Evolutionary conservation across 345 rosid species (phyloP).

Genomic region (Dipteronia sinensis): DNA sequence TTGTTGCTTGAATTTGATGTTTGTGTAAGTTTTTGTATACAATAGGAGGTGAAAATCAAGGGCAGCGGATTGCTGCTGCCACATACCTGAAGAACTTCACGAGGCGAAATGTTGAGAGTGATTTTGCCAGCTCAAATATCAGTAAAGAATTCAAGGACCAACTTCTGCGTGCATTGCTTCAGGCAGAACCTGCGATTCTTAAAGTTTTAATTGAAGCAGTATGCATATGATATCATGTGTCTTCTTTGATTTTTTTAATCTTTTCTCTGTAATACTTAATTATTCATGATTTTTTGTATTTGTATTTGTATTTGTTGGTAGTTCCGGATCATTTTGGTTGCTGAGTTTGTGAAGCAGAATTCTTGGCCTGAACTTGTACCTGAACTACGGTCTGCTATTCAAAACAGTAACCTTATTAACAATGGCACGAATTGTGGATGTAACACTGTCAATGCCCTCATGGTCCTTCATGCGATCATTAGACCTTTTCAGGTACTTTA

Average conservation of each 20-base stretch:
- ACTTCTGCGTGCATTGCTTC: constrained; percentile 65
- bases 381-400: constrained; percentile 59
- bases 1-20: constrained; percentile 1
- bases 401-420: constrained; percentile 54
- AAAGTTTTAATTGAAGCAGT: constrained; percentile 84
- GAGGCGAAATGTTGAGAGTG: constrained; percentile 45
- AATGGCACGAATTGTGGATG: constrained; percentile 38
- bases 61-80: constrained; percentile 77
- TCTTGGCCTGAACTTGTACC: constrained; percentile 83
- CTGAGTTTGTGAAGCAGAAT: constrained; percentile 69
- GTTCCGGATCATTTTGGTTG: constrained; percentile 59
- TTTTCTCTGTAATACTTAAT: neutral
- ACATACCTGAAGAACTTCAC: constrained; percentile 73
- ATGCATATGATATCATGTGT: constrained; percentile 15
- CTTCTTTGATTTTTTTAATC: neutral
- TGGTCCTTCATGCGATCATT: constrained; percentile 62
- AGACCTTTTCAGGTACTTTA: constrained; percentile 79
- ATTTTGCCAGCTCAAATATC: constrained; percentile 38
- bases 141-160: constrained; percentile 75
- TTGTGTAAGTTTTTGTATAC: neutral
- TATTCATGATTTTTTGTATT: neutral
- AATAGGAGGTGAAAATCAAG: constrained; percentile 60
- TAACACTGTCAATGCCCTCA: constrained; percentile 61
- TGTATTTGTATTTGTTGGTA: constrained; percentile 33
- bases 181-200: constrained; percentile 59